Conservation (phyloP, 192 early-diverging fungal species). For the Coemansia sp. region DNA sequence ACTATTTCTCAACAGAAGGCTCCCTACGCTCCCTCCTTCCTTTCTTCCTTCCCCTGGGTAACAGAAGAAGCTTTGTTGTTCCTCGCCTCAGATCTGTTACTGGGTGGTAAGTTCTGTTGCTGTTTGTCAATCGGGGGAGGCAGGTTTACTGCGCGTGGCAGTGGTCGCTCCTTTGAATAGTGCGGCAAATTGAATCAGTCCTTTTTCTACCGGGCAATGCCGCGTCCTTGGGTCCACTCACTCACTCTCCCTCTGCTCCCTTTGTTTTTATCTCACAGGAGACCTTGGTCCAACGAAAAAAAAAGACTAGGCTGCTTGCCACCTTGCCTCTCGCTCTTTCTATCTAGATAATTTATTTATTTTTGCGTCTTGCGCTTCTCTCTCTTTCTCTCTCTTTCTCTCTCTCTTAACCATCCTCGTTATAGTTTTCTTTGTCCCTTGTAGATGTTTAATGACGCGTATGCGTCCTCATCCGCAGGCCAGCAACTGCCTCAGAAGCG, state of each 20-base stretch:
- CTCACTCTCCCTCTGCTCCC: not conserved
- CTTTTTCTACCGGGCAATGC: not conserved
- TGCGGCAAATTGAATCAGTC: not conserved
- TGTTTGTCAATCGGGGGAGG: not conserved
- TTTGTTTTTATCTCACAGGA: not conserved
- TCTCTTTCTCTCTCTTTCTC: not conserved
- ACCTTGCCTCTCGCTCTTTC: not conserved
- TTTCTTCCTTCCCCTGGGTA: not conserved
- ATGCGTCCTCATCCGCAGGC: conserved; percentile 1
- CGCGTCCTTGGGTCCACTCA: not conserved
- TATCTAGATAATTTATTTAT: not conserved
- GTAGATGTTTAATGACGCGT: conserved; percentile 5
- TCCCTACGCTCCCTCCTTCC: not conserved
- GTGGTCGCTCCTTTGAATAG: not conserved
- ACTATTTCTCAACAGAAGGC: not conserved
- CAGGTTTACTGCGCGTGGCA: not conserved
- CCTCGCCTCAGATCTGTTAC: not conserved
- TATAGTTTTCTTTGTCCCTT: not conserved
- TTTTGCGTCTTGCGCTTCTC: not conserved
- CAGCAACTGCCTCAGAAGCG: conserved; percentile 8
- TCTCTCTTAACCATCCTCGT: not conserved
- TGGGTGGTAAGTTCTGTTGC: not conserved
- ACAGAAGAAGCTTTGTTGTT: not conserved
- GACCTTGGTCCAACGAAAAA: not conserved
- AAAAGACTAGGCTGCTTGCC: not conserved